Evolutionary conservation across 441 rosid species (phyloP), one percentile per base, ranked within the genome.

Genomic region (Pelargonium cotyledonis): DNA sequence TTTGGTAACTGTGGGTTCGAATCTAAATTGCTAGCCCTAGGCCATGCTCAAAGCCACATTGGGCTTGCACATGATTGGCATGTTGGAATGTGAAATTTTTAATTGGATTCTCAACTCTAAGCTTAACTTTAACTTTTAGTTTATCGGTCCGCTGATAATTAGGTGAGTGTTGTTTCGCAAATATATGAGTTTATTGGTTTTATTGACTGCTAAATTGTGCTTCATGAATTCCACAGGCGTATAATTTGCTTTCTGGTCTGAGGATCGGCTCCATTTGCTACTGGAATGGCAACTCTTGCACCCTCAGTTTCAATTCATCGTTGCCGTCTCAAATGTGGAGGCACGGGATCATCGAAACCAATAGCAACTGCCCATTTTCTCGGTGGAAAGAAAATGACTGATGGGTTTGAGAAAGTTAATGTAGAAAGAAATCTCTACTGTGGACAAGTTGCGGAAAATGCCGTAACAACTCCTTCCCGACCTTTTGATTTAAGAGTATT

Each of bases 261-360:
- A 16, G 70, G 12, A 18, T 69, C 43, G 14, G 73, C 65, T 63
- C 35, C 68, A 19, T 74, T 68, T 57, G 16, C 60, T 5, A 61
- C 58, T 26, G 44, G 61, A 66, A 88, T 90, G 96, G 84, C 88
- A 26, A 46, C 82, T 72, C 78, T 78, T 73, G 76, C 77, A 68
- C 73, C 79, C 19, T 81, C 84, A 29, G 70, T 76, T 63, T 78
- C 82, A 35, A 71, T 70, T 2, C 70, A 71, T 73, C 66, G 80
- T 41, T 70, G 70, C 75, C 76, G 74, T 79, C 78, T 73, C 8
- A 73, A 68, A 46, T 70, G 68, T 75, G 84, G 84, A 70, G 76
- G 74, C 71, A 35, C 61, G 6, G 76, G 80, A 67, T 58, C 76
- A 61, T 83, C 87, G 67, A 79, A 69, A 63, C 70, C 72, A 51